These are phyloP conservation scores for Maudiozyma pseudohumilis DNA, from an alignment of 805 yeast species.

Conservation along the genomic window DNA sequence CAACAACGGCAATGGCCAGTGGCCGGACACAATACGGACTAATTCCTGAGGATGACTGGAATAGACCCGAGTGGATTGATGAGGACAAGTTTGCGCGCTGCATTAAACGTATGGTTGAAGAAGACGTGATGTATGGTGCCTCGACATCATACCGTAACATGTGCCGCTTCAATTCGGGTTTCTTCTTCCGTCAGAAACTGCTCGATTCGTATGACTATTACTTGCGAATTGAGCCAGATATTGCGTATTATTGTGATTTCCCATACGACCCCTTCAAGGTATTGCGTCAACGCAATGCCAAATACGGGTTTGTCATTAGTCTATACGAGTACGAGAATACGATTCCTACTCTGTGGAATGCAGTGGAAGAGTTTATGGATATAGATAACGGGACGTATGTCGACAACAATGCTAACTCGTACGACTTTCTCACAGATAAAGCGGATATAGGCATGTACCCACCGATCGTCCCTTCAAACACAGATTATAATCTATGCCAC, in stretches of 20 bases:
- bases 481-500: conserved; percentile 68
- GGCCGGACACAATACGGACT: conserved; percentile 60
- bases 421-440: conserved; percentile 41
- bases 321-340: conserved; percentile 78
- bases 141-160: conserved; percentile 74
- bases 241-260: conserved; percentile 79
- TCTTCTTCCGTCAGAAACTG: conserved; percentile 70
- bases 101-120: conserved; percentile 35
- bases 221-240: conserved; percentile 93
- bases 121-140: conserved; percentile 53
- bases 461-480: conserved; percentile 36
- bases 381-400: conserved; percentile 38
- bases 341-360: conserved; percentile 78
- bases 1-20: conserved; percentile 48
- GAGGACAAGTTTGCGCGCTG: conserved; percentile 40
- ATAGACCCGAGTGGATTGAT: conserved; percentile 67
- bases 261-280: conserved; percentile 75
- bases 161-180: conserved; percentile 93
- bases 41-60: conserved; percentile 66
- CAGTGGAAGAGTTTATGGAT: conserved; percentile 51
- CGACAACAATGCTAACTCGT: conserved; percentile 27
- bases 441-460: conserved; percentile 34
- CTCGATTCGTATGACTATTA: conserved; percentile 72
- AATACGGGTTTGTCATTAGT: conserved; percentile 80
- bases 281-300: conserved; percentile 66